Percentiles rank a stretch among this genome's conserved stretches.
Evolutionary conservation across 352 stramenopile species (phyloP).

Genomic region (Phytophthora fragariae): DNA sequence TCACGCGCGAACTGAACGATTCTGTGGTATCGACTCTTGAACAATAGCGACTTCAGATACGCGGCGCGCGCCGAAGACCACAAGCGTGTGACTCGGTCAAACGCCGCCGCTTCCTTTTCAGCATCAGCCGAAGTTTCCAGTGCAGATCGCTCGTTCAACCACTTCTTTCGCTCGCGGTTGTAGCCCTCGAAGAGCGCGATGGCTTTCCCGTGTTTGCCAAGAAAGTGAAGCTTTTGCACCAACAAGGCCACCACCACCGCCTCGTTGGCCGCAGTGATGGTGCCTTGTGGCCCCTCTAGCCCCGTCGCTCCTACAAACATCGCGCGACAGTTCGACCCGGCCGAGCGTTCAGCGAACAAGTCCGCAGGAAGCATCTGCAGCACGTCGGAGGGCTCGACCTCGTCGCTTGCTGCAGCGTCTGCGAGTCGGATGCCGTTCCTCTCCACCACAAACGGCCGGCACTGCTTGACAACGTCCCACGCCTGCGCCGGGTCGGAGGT

Average conservation of each 20-base stretch:
- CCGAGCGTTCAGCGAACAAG: slow-evolving; percentile 7
- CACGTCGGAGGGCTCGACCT: neutral
- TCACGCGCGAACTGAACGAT: slow-evolving; percentile 4
- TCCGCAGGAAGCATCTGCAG: slow-evolving; percentile 20
- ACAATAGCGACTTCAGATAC: slow-evolving; percentile 12
- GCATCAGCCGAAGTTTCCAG: neutral
- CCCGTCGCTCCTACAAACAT: slow-evolving; percentile 6
- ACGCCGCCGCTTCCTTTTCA: neutral
- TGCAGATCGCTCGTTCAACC: slow-evolving; percentile 12
- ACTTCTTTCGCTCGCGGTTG: slow-evolving; percentile 9
- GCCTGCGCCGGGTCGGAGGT: slow-evolving; percentile 4
- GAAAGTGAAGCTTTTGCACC: slow-evolving; percentile 10
- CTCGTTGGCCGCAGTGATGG: slow-evolving; percentile 16
- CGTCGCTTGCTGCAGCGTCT: neutral
- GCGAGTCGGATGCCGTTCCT: slow-evolving; percentile 6
- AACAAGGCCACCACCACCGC: slow-evolving; percentile 24
- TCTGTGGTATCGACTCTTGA: slow-evolving; percentile 5
- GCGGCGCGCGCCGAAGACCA: slow-evolving; percentile 12
- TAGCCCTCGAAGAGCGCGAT: slow-evolving; percentile 20
- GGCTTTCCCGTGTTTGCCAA: neutral
- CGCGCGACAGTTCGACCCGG: slow-evolving; percentile 6
- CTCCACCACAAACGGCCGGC: slow-evolving; percentile 17
- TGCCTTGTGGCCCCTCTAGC: neutral
- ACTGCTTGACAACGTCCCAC: slow-evolving; percentile 18
- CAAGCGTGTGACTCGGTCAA: slow-evolving; percentile 10